A percentile compares a stretch with the other conserved stretches of the same genome.
These are phyloP conservation scores for Aspergillus persii DNA, from an alignment of 2,329 filamentous ascomycete genomes.

Conservation along the genomic window DNA sequence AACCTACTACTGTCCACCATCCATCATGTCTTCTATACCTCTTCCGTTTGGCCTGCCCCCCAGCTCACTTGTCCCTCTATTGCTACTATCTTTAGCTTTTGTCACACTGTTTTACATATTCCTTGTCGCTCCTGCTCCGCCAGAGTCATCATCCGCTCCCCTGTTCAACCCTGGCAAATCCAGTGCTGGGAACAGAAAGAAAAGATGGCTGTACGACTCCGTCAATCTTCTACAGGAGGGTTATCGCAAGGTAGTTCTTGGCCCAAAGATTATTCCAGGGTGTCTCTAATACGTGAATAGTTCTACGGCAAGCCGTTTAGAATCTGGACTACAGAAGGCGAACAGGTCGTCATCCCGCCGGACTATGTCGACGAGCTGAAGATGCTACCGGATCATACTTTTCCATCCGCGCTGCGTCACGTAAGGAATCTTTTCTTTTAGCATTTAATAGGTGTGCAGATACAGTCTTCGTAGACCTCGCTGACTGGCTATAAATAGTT, in stretches of 20 bases:
- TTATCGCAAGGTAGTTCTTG: not conserved
- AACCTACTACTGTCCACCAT: not conserved
- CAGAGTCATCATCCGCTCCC: not conserved
- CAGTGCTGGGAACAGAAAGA: not conserved
- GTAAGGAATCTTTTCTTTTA: too few species aligned
- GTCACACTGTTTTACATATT: not conserved
- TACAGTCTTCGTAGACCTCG: too few species aligned
- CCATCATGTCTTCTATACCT: not conserved
- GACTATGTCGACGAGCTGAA: not conserved
- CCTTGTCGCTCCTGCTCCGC: not conserved
- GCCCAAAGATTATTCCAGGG: too few species aligned
- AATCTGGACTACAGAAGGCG: not conserved
- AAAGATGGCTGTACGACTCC: not conserved
- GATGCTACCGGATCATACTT: not conserved
- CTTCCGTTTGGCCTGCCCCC: not conserved
- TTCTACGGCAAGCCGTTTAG: not conserved
- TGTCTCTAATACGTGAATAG: not conserved
- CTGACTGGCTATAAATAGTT: too few species aligned
- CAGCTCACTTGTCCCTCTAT: not conserved
- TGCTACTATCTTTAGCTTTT: not conserved
- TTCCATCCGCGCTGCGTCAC: not conserved
- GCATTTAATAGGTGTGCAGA: too few species aligned
- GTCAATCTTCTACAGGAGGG: not conserved
- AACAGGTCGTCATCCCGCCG: not conserved
- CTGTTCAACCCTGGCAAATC: not conserved